Evolutionary conservation across 768 basidiomycete genomes (phyloP), one percentile per base, ranked within the genome.

Genomic region (Amanita brunnescens): DNA sequence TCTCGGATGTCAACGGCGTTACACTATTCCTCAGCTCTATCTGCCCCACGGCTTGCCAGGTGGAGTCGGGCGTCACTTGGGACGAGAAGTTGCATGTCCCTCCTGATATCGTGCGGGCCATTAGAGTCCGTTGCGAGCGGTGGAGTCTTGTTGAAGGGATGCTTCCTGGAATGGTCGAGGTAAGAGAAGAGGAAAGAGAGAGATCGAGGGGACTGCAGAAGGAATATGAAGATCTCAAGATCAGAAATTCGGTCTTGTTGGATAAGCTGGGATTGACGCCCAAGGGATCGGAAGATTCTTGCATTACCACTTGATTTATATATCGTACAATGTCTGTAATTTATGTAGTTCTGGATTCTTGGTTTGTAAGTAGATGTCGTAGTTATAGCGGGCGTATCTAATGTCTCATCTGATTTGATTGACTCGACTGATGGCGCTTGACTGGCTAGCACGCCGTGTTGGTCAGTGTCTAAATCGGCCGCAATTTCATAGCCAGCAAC

Each of bases 21-120:
- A 72, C 81, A 14, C 67, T 77, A 9, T 81, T 77, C 56, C 67
- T 85, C 49, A 76, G 76, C 56, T 72, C 71, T 16, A 57, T 85
- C 3, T 72, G 74, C 33, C 77, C 80, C 0, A 56, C 69, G 1
- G 59, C 60, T 2, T 79, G 74, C 57, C 44, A 32, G 6, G 45
- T 82, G 7, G 70, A 72, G 33, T 64, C 62, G 24, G 80, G 79
- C 0, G 65, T 79, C 41, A 78, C 73, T 8, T 81, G 79, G 80
- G 67, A 69, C 1, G 59, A 64, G 1, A 51, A 52, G 13, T 6
- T 48, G 5, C 26, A 12, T 29, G 57, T 34, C 40, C 44, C 40
- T 10, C 41, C 41, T 24, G 54, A 49, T 18, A 20, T 58, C 0
- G 47, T 54, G 12, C 47, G 58, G 10, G 57, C 52, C 3, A 52